Percentiles rank a stretch among this genome's conserved stretches.
Evolutionary conservation across 345 rosid genomes (phyloP).

Genomic region (Hibiscus tridactylites): DNA sequence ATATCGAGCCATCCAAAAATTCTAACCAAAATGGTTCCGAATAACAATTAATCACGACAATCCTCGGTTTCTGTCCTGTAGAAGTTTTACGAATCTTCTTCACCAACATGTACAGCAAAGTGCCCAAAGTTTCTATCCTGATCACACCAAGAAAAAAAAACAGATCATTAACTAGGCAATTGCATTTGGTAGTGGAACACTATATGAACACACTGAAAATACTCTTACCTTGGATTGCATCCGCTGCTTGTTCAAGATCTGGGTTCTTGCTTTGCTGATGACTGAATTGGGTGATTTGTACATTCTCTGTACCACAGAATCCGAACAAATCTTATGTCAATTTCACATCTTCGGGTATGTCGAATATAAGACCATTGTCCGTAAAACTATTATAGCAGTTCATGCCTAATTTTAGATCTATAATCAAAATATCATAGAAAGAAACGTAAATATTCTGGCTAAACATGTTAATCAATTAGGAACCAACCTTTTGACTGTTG

Average conservation of each 20-base stretch:
- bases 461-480: background rate
- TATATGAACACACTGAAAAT: background rate
- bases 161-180: background rate
- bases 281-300: slow-evolving; percentile 71
- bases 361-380: background rate
- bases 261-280: slow-evolving; percentile 82
- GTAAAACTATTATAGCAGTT: background rate
- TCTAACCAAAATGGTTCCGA: too few species aligned
- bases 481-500: slow-evolving; percentile 51
- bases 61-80: too few species aligned
- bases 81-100: slow-evolving; percentile 20
- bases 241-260: slow-evolving; percentile 68
- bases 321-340: background rate
- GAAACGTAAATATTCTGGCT: background rate
- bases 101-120: slow-evolving; percentile 25
- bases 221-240: slow-evolving; percentile 52
- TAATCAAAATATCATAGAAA: background rate
- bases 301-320: slow-evolving; percentile 46
- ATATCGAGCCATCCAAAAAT: too few species aligned
- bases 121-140: slow-evolving; percentile 54
- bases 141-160: background rate
- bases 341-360: background rate
- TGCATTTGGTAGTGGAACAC: background rate
- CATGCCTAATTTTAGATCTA: background rate
- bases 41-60: too few species aligned